phyloP scores from a whole-genome alignment of 1,139 yeast genomes.

The Protomyces arabidopsidicola region DNA sequence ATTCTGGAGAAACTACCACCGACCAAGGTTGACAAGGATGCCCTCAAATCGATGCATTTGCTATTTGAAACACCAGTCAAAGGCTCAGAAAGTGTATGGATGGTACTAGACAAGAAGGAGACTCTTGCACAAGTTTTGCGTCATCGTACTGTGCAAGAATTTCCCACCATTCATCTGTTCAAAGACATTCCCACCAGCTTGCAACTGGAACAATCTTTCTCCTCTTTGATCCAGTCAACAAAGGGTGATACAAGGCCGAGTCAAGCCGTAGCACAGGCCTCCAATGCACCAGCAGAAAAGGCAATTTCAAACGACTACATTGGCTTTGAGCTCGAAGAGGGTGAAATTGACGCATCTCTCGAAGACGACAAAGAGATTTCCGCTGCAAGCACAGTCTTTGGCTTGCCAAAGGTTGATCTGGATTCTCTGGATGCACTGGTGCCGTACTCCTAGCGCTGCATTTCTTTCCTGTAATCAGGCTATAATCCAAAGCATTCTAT shows the following conservation, averaged over 20 bases:
- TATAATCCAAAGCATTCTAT: too few relatives aligned
- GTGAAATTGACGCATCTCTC: background rate
- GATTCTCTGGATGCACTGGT: background rate
- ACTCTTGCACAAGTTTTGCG: constrained; percentile 11
- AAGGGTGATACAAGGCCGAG: background rate
- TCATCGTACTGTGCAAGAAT: constrained; percentile 22
- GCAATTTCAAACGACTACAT: background rate
- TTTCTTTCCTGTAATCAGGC: too few relatives aligned
- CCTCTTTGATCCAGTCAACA: background rate
- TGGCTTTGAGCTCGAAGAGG: background rate
- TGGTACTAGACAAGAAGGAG: background rate
- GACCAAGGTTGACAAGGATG: background rate
- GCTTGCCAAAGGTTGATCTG: background rate
- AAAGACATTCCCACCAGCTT: background rate
- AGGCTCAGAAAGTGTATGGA: constrained; percentile 2
- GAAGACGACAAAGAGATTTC: too few relatives aligned
- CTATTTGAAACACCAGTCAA: background rate
- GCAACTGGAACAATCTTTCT: background rate
- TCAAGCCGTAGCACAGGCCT: background rate
- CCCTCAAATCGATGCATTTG: background rate
- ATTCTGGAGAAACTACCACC: background rate
- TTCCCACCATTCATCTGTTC: constrained; percentile 11
- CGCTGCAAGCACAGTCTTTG: too few relatives aligned
- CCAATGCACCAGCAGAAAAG: background rate
- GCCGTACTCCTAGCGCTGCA: background rate